These are phyloP conservation scores for Venturia pyrina DNA, from an alignment of 2,329 filamentous ascomycete genomes.

Conservation along the genomic window DNA sequence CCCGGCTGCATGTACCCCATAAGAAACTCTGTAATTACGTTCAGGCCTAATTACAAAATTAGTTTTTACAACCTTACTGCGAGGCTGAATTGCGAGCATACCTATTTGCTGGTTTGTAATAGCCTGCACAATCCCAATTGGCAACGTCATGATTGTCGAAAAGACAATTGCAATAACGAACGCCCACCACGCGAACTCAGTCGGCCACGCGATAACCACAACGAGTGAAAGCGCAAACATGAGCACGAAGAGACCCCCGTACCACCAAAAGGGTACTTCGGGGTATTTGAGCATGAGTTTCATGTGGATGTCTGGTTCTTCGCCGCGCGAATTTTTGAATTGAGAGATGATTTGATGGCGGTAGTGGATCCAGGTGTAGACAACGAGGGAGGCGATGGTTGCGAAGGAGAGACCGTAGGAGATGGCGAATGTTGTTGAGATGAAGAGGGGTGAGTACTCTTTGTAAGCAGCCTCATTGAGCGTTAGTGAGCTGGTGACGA, in stretches of 20 bases:
- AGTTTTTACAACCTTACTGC: no score
- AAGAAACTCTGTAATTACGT: constrained; percentile 44
- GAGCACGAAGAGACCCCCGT: constrained; percentile 33
- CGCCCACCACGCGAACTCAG: constrained; percentile 62
- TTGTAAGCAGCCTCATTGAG: constrained; percentile 55
- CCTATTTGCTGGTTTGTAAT: constrained; percentile 57
- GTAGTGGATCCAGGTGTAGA: constrained; percentile 56
- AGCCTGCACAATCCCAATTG: constrained; percentile 58
- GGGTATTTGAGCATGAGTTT: constrained; percentile 49
- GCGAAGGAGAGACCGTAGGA: constrained; percentile 65
- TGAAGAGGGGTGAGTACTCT: constrained; percentile 48
- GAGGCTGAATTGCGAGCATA: no score
- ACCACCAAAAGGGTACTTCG: constrained; percentile 50
- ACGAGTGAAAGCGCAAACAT: constrained; percentile 43
- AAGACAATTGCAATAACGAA: constrained; percentile 53
- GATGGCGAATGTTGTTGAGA: constrained; percentile 63
- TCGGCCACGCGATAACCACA: constrained; percentile 45
- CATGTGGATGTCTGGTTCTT: constrained; percentile 38
- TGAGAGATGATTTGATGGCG: constrained; percentile 56
- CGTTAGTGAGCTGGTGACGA: constrained; percentile 52
- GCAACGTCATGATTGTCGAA: constrained; percentile 34
- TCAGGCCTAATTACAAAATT: no score
- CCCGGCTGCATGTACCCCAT: constrained; percentile 66
- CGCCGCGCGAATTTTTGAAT: constrained; percentile 47
- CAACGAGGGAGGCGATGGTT: constrained; percentile 57